phyloP scores from a whole-genome alignment of 2,329 filamentous ascomycete genomes.

The Hymenoscyphus salicellus region DNA sequence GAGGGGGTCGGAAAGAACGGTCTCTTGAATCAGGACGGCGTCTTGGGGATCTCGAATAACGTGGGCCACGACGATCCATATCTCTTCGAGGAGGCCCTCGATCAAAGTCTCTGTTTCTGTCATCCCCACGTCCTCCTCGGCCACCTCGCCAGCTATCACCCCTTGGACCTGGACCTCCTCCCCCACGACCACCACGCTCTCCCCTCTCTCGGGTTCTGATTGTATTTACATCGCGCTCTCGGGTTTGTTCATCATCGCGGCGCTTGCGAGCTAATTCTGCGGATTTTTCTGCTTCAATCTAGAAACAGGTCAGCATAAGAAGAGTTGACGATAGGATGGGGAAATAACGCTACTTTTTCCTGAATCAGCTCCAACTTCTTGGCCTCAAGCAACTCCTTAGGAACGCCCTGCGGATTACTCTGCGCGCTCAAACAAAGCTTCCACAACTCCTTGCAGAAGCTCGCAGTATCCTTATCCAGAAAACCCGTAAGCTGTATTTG shows the following conservation, averaged over 20 bases:
- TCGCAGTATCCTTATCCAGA: conserved; percentile 82
- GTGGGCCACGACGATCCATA: conserved; percentile 47
- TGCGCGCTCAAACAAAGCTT: conserved; percentile 87
- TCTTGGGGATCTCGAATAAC: conserved; percentile 42
- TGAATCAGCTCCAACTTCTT: conserved; percentile 95
- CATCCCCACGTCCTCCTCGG: conserved; percentile 42
- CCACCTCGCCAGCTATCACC: conserved; percentile 47
- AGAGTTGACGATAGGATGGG: not conserved
- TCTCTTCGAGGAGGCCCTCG: conserved; percentile 27
- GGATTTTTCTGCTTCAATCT: conserved; percentile 80
- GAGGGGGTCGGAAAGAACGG: conserved; percentile 33
- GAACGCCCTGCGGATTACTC: conserved; percentile 81
- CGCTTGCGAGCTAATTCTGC: conserved; percentile 71
- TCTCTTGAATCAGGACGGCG: conserved; percentile 40
- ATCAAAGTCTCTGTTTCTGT: conserved; percentile 46
- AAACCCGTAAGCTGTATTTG: conserved; percentile 96
- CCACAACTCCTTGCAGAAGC: conserved; percentile 94
- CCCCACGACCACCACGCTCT: conserved; percentile 43
- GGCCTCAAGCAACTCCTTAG: conserved; percentile 88
- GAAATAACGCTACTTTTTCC: conserved; percentile 70
- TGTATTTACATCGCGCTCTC: conserved; percentile 67
- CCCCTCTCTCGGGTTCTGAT: conserved; percentile 64
- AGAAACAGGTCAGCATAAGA: conserved; percentile 19
- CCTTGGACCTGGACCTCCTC: conserved; percentile 30
- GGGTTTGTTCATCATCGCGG: conserved; percentile 67